phyloP scores from a whole-genome alignment of 371 early-diverging fungal species.

The Lichtheimia ramosa region DNA sequence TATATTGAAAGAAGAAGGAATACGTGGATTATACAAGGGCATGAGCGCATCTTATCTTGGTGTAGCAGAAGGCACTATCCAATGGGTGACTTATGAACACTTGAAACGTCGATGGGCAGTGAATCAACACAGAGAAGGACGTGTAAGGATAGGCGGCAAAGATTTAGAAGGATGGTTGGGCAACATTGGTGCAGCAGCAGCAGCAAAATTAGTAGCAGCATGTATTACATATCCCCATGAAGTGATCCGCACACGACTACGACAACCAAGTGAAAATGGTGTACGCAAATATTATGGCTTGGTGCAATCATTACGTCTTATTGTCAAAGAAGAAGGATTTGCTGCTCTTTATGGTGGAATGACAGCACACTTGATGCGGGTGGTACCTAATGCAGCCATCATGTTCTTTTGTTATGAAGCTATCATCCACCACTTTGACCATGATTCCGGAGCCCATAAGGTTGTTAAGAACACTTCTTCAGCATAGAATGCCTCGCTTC shows the following conservation, averaged over 20 bases:
- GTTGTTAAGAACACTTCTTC: too few relatives aligned
- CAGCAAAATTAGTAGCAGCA: constrained; percentile 88
- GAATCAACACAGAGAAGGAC: constrained; percentile 6
- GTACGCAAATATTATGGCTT: constrained; percentile 79
- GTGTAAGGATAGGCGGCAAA: constrained; percentile 30
- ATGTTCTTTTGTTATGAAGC: constrained; percentile 93
- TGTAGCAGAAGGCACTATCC: constrained; percentile 86
- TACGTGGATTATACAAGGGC: constrained; percentile 86
- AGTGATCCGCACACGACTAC: constrained; percentile 62
- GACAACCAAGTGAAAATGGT: constrained; percentile 74
- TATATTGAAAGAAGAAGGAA: constrained; percentile 79
- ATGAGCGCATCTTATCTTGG: constrained; percentile 88
- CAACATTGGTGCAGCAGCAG: constrained; percentile 80
- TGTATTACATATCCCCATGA: constrained; percentile 86
- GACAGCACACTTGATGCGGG: constrained; percentile 91
- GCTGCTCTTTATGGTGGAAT: constrained; percentile 92
- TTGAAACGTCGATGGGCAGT: constrained; percentile 62
- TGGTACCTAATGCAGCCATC: constrained; percentile 96
- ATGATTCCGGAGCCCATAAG: constrained; percentile 9
- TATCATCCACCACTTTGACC: constrained; percentile 63
- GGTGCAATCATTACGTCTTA: constrained; percentile 66
- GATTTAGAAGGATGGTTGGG: constrained; percentile 65
- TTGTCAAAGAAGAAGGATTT: constrained; percentile 85
- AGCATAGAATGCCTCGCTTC: too few relatives aligned
- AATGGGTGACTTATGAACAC: constrained; percentile 94